Percentiles rank a stretch among this genome's conserved stretches.
These are phyloP conservation scores for Carpinus fangiana DNA, from an alignment of 306 rosid species.

Conservation along the genomic window DNA sequence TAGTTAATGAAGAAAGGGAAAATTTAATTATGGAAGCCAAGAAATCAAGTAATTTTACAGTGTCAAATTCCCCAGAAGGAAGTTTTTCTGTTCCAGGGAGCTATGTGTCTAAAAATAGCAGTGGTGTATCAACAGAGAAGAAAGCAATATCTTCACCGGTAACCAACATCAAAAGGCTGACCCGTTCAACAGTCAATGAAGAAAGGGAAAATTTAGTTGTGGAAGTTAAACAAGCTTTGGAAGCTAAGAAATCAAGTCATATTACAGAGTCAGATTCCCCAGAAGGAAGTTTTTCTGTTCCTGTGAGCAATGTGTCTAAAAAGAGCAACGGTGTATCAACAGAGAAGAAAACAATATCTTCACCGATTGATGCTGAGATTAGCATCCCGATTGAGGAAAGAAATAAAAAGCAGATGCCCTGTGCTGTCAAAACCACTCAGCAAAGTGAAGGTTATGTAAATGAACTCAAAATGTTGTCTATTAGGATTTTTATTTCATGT, in stretches of 20 bases:
- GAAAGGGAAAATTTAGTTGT: background rate
- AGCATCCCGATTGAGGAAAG: conserved; percentile 1
- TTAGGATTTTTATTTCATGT: background rate
- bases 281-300: conserved; percentile 2
- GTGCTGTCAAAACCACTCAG: conserved; percentile 12
- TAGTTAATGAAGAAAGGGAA: too few relatives aligned
- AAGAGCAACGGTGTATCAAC: conserved; percentile 4
- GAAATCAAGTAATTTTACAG: too few relatives aligned
- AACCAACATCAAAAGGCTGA: too few relatives aligned
- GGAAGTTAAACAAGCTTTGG: background rate
- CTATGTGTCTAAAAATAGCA: too few relatives aligned
- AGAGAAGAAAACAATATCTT: conserved; percentile 9
- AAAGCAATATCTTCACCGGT: too few relatives aligned
- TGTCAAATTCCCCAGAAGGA: too few relatives aligned
- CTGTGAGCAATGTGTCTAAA: conserved; percentile 1
- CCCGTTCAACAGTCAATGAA: too few relatives aligned
- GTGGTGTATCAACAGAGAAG: too few relatives aligned
- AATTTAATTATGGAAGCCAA: too few relatives aligned
- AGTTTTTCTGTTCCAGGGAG: too few relatives aligned
- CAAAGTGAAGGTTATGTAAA: conserved; percentile 23
- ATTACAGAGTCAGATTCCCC: conserved; percentile 1
- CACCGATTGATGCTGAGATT: conserved; percentile 9
- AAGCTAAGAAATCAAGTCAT: background rate
- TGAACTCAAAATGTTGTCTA: background rate
- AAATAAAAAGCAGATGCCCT: background rate